Base-by-base conservation (phyloP, 2,329 filamentous ascomycete species). In the Alternaria ethzedia region DNA sequence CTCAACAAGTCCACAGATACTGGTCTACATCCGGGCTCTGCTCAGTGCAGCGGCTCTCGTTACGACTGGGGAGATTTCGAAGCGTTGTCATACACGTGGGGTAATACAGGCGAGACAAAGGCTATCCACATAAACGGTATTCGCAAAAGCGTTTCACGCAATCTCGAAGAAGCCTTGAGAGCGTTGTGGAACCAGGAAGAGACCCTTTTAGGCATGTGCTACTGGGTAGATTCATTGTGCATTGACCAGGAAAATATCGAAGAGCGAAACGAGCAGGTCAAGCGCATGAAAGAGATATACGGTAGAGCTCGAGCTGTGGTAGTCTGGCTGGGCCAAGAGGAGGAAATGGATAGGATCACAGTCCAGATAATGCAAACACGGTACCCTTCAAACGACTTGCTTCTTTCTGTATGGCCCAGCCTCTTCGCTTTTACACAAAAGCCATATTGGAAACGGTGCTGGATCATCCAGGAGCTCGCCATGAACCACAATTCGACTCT, bases 111-210 rank as follows among this genome's bases (percentile, higher is more conserved):
- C n/a, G 17, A 51, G 2, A 5, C 6, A 23, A 23, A 23, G 2
- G 7, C 3, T 3, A 51, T 51, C 12, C 0, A 5, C 0, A 2
- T 51, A 2, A 36, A 51, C 0, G 17, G 8, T 7, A 2, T 7
- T 3, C 17, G 0, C 2, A 23, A 36, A 11, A 2, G 5, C 28
- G 28, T 51, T n/a, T 0, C 49, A 3, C 20, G 21, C 11, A 51
- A 51, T 7, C 28, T 51, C 8, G 49, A 51, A 6, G 28, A 4
- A 51, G 49, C 49, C 4, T n/a, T 51, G 28, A 51, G 28, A 23
- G 17, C 28, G 1, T n/a, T 51, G 1, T 17, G 13, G n/a, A 1
- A 2, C 6, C 5, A n/a, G 11, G 12, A 6, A 5, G 49, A 51
- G 17, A 36, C 49, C 3, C 17, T 3, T 10, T 4, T 1, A 1